Percentiles rank a stretch among this genome's conserved stretches.
phyloP scores from a whole-genome alignment of 768 basidiomycete genomes.

The Boletus patriciae region DNA sequence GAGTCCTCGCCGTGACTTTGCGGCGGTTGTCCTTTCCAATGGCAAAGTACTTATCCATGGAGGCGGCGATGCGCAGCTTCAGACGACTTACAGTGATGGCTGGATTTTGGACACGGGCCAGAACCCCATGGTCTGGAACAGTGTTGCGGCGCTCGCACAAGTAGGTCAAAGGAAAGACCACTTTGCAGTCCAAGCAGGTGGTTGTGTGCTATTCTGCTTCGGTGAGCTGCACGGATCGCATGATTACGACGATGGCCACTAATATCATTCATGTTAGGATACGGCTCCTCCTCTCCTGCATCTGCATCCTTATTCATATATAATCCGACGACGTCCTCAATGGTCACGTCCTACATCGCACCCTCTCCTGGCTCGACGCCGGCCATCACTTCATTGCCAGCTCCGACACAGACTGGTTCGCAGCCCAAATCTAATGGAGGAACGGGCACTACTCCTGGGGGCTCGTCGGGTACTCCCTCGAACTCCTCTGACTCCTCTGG shows the following conservation, averaged over 20 bases:
- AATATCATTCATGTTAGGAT: slow-evolving; percentile 28
- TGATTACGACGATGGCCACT: background rate
- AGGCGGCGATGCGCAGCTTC: slow-evolving; percentile 60
- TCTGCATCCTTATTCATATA: slow-evolving; percentile 58
- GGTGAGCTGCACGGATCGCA: slow-evolving; percentile 47
- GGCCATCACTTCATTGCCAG: slow-evolving; percentile 36
- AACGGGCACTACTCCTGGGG: slow-evolving; percentile 5
- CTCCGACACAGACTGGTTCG: slow-evolving; percentile 34
- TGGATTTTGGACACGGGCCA: slow-evolving; percentile 64
- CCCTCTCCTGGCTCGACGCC: slow-evolving; percentile 31
- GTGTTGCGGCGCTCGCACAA: slow-evolving; percentile 49
- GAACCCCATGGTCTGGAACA: slow-evolving; percentile 60
- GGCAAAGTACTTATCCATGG: slow-evolving; percentile 74
- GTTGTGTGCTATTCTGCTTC: slow-evolving; percentile 72
- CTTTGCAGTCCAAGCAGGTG: slow-evolving; percentile 60
- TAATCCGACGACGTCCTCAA: slow-evolving; percentile 36
- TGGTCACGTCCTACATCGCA: slow-evolving; percentile 44
- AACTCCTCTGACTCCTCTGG: slow-evolving; percentile 11
- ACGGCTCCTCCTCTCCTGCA: slow-evolving; percentile 39
- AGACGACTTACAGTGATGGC: slow-evolving; percentile 61
- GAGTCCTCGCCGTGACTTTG: slow-evolving; percentile 62
- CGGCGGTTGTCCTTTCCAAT: slow-evolving; percentile 47
- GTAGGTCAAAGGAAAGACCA: slow-evolving; percentile 73
- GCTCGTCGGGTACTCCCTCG: slow-evolving; percentile 16
- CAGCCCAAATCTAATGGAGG: slow-evolving; percentile 8